Evolutionary conservation across 257 asterid genomes (phyloP), one percentile per base, ranked within the genome.

Genomic region (Cruciata laevipes): DNA sequence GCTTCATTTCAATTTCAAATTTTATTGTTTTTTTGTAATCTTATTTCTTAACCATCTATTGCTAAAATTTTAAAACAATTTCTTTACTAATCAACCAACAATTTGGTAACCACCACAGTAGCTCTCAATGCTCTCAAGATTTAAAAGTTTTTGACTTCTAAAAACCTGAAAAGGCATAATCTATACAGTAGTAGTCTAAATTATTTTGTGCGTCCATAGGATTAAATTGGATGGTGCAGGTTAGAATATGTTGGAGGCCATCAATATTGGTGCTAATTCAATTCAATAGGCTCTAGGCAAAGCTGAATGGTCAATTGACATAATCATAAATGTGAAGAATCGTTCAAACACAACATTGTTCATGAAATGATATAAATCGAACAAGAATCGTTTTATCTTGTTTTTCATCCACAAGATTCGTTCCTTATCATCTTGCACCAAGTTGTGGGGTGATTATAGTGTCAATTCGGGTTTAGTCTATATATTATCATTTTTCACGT

Each of bases 271-370:
- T 13, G 18, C 51, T 42, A 42, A 42, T 42, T 42, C 5, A 42
- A 42, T 42, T 42, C 5, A 16, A 17, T 47, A 17, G 55, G 55
- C 74, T 33, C 21, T 49, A 32, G 63, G 67, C 53, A 62, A 55
- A 71, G 27, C 32, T 49, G 31, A 71, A 63, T 68, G 64, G 74
- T 44, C 74, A 23, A 3, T 20, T 32, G 40, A 32, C 16, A 47
- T 3, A 47, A 47, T 47, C 21, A 47, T 4, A 18, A 5, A 11
- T 16, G 55, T 14, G 20, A 47, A 47, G 55, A 47, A 47, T 47
- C 55, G 55, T 47, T 47, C 16, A 17, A 47, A 16, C 55, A 47
- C 55, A 47, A 47, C 12, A 14, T 20, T 69, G 51, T 27, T 25
- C 66, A 33, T 38, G 49, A 37, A 37, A 69, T 31, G 55, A 47